Base-by-base conservation (phyloP, 2,329 filamentous ascomycete genomes). In the Penicillium sp. region DNA sequence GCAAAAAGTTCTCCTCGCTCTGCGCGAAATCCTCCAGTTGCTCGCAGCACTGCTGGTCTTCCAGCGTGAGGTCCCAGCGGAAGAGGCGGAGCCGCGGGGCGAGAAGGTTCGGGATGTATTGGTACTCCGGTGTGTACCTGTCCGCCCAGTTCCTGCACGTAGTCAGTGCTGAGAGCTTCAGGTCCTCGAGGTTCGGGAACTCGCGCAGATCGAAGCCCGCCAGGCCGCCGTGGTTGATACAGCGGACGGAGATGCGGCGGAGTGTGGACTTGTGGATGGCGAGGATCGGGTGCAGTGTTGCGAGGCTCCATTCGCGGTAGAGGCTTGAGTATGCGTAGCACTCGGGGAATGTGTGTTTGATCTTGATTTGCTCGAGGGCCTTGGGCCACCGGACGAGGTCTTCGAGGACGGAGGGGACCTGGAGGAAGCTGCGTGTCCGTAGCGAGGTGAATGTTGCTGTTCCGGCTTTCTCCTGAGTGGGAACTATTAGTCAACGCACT, bases 231-330 rank as follows among this genome's bases (percentile, higher is more conserved):
- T 0, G 1, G n/a, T 48, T 7, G 23, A 54, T 54, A 9, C 4
- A 7, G 38, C 11, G 9, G 21, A 60, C 44, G 5, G 15, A 44
- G 51, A 60, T 55, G 17, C 44, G 44, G 3, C 51, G 58, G 3
- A 60, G 45, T 13, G 45, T 55, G 19, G 15, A 26, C 9, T 19
- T 31, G 41, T 60, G 45, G n/a, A 60, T 41, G 11, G 30, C 15
- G 2, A 35, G 26, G 2, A 60, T 47, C 5, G 57, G 29, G 8
- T 48, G 57, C 13, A 60, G 23, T 7, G 41, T 54, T 13, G 57
- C 50, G n/a, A 60, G 41, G 11, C 57, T 54, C 57, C 57, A 60
- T n/a, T 51, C 31, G 1, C 7, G 2, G 38, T 17, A 58, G 15
- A 31, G 21, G 11, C 56, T 35, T 47, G 7, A 13, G 7, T 8